phyloP scores from a whole-genome alignment of 768 basidiomycete species.

The Phallus indusiatus region DNA sequence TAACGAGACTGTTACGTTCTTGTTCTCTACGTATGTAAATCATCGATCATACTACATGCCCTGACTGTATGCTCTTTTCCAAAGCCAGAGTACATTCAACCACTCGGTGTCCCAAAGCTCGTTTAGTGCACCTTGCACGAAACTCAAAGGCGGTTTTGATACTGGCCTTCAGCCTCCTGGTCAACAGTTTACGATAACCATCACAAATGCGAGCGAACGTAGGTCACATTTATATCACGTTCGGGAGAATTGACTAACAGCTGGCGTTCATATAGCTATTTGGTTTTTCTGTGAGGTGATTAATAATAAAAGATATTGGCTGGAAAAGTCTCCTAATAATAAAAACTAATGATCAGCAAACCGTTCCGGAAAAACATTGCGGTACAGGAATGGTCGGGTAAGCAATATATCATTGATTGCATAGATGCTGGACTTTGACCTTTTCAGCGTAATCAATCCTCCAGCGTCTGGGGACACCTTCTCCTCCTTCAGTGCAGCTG shows the following conservation, averaged over 20 bases:
- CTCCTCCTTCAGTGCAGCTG: conserved; percentile 31
- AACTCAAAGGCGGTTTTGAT: conserved; percentile 37
- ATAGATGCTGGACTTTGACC: not conserved
- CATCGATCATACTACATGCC: not conserved
- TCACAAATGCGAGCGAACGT: conserved; percentile 39
- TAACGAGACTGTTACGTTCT: not conserved
- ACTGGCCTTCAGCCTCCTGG: conserved; percentile 35
- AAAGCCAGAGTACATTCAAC: conserved; percentile 32
- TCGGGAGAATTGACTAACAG: not conserved
- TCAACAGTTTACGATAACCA: conserved; percentile 38
- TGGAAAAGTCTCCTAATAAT: not conserved
- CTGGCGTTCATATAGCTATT: conserved; percentile 26
- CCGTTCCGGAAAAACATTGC: conserved; percentile 27
- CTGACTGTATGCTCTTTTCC: not conserved
- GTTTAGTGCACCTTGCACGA: conserved; percentile 36
- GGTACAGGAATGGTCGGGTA: conserved; percentile 43
- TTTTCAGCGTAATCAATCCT: conserved; percentile 37
- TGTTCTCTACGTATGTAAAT: not conserved
- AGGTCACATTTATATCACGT: conserved; percentile 13
- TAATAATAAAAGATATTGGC: not conserved
- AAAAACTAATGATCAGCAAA: conserved; percentile 8
- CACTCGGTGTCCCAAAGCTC: conserved; percentile 45
- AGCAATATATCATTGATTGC: not conserved
- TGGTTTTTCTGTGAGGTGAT: conserved; percentile 45
- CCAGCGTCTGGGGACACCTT: conserved; percentile 36